Evolutionary conservation across 371 early-diverging fungal species (phyloP), one percentile per base, ranked within the genome.

Genomic region (Mucor mucedo): DNA sequence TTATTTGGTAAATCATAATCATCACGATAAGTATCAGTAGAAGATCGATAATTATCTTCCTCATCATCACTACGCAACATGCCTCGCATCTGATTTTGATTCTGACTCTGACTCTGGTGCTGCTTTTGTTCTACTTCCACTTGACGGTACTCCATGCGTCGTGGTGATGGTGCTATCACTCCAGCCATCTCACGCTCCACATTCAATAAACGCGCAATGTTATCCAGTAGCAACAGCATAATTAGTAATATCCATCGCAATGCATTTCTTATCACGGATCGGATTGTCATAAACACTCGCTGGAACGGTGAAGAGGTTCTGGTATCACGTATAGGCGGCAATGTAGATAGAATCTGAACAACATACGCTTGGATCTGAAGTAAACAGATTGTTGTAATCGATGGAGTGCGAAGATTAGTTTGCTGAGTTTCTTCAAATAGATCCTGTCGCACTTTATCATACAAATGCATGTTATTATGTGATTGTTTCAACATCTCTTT

Each of bases 291-390:
- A 21, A 21, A 21, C 7, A 21, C 4, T 16, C 21, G 21, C 21
- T 47, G 47, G 21, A 21, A 47, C 9, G 21, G 8, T 47, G 47
- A 47, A 47, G 21, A 47, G 21, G 47, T n/a, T 21, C 21, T 47
- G 8, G n/a, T 21, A 47, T 21, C 47, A 47, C 21, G 39, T 16
- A 53, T 16, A 38, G 58, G 11, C 6, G 76, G 70, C 10, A 73
- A 40, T 21, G 61, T 48, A 32, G 65, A 60, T 11, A 77, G 60
- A 5, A 58, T 53, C 41, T 78, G 68, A 58, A 78, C 68, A 55
- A 75, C 45, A 21, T 59, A 63, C 13, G 73, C 75, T 63, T 78
- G 70, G 2, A 70, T 29, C 38, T 78, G 75, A n/a, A 78, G 63
- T 39, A 78, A 53, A 27, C 68, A 58, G 39, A 78, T 72, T 29